These are phyloP conservation scores for Ogataea paradorogensis DNA, from an alignment of 805 yeast species.

Conservation along the genomic window DNA sequence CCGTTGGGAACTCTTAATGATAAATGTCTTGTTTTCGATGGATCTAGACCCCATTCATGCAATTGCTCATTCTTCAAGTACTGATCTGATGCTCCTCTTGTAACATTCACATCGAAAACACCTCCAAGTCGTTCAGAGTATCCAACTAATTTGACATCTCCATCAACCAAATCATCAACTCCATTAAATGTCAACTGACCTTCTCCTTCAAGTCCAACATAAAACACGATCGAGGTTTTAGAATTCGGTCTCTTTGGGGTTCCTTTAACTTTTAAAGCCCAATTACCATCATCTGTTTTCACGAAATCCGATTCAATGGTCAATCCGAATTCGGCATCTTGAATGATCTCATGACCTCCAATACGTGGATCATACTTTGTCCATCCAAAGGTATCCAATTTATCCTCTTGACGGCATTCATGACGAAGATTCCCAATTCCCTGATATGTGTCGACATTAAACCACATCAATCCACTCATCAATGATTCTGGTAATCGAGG, in stretches of 20 bases:
- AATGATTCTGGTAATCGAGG: constrained; percentile 79
- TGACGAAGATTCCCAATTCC: constrained; percentile 65
- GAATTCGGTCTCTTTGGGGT: constrained; percentile 50
- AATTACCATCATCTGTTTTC: constrained; percentile 70
- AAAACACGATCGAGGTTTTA: constrained; percentile 68
- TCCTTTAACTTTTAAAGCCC: constrained; percentile 78
- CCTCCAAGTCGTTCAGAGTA: constrained; percentile 61
- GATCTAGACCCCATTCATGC: constrained; percentile 47
- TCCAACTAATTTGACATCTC: constrained; percentile 46
- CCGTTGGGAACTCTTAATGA: constrained; percentile 71
- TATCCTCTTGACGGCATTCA: constrained; percentile 69
- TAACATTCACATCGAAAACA: constrained; percentile 57
- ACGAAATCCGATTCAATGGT: constrained; percentile 70
- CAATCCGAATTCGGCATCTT: constrained; percentile 62
- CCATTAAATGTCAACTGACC: constrained; percentile 44
- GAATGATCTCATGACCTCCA: constrained; percentile 80
- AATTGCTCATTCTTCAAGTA: constrained; percentile 37
- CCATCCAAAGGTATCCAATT: constrained; percentile 79
- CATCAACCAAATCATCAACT: constrained; percentile 33
- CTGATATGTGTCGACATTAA: constrained; percentile 54
- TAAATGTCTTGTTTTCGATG: constrained; percentile 58
- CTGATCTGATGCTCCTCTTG: constrained; percentile 46
- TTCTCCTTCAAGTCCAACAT: constrained; percentile 72
- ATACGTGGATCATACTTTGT: constrained; percentile 77
- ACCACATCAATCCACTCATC: constrained; percentile 86